Percentiles rank a stretch among this genome's conserved stretches.
phyloP scores from a whole-genome alignment of 306 rosid genomes.

The Cajanus cajan region DNA sequence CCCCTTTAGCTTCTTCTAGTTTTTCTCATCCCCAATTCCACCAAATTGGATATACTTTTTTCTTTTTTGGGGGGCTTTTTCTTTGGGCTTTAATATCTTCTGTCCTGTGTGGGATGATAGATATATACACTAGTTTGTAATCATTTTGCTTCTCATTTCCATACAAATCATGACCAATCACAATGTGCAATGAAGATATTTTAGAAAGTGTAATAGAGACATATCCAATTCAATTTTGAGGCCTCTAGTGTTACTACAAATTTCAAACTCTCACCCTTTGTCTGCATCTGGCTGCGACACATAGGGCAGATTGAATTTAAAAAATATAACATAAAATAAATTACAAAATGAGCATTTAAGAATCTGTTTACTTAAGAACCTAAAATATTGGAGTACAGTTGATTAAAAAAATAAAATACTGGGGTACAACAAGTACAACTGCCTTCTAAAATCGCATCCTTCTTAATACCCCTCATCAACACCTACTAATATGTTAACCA shows the following conservation, averaged over 20 bases:
- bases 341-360: background rate
- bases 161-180: constrained; percentile 23
- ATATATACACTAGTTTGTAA: constrained; percentile 8
- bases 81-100: background rate
- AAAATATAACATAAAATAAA: background rate
- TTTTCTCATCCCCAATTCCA: constrained; percentile 2
- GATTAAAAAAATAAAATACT: background rate
- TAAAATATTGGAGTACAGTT: background rate
- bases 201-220: constrained; percentile 9
- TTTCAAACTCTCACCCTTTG: background rate
- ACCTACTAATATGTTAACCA: background rate
- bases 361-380: background rate
- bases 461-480: background rate
- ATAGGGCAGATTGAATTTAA: background rate
- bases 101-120: constrained; percentile 24
- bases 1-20: constrained; percentile 64
- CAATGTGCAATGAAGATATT: constrained; percentile 6
- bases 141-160: constrained; percentile 1
- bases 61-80: background rate
- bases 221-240: constrained; percentile 15
- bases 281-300: no score
- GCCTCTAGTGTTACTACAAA: background rate
- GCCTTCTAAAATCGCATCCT: background rate
- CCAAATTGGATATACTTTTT: background rate
- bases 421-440: background rate